Base-by-base conservation (phyloP, 495 filamentous ascomycete genomes). In the Pyrenula aspistea region DNA sequence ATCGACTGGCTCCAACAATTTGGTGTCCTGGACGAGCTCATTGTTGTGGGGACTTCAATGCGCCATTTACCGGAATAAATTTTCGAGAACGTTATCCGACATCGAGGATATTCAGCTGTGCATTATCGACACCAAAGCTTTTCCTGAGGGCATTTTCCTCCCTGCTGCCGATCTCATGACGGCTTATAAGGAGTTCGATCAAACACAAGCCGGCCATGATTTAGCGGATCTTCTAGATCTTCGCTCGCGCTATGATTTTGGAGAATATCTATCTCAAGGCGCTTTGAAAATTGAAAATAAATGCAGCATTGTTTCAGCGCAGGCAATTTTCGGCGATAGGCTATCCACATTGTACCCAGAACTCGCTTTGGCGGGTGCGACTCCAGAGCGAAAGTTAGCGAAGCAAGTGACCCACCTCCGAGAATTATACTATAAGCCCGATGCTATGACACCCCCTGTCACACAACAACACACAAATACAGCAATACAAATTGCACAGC, bases 231-330 rank as follows among this genome's bases (percentile, higher is more conserved):
- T 64, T 11, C 52, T 55, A 12, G 42, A n/a, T 15, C 51, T 60
- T 22, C 59, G 59, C 23, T 53, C 57, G 12, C 22, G 22, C 21
- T 63, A 57, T 57, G 67, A 72, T 56, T 67, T 67, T 49, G 70
- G 70, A 2, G 70, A 72, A 59, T 70, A 68, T 54, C 67, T 71
- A 24, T 70, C 70, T 0, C 70, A 72, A 49, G 68, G 68, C 11
- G 53, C 57, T 52, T 49, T 72, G 36, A 63, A 66, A 12, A 65
- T 69, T 23, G 56, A 59, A 20, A 57, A 56, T 19, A 62, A 62
- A 23, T 67, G 57, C 42, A 54, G 56, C 21, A 22, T 55, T 4
- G 58, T 64, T 2, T 24, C 55, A 47, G 55, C 55, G 10, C 19
- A 56, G 31, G 20, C n/a, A 12, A 15, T 56, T 2, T 24, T 56